These are phyloP conservation scores for Geum urbanum DNA, from an alignment of 306 rosid species.

Conservation along the genomic window DNA sequence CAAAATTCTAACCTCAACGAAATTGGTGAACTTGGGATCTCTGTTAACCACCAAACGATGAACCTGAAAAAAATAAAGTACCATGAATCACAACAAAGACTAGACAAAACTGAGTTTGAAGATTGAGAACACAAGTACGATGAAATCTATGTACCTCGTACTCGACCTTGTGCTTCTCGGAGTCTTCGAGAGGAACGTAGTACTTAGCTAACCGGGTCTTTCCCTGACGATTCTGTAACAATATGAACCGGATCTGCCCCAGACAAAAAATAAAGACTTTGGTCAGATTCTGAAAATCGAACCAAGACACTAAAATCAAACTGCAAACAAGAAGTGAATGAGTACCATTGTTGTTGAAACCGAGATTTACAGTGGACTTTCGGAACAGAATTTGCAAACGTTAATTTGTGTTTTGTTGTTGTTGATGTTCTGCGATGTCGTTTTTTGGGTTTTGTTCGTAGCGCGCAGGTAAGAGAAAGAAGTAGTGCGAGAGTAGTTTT, in stretches of 20 bases:
- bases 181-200: conserved; percentile 95
- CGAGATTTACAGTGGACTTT: background rate
- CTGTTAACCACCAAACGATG: conserved; percentile 97
- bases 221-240: conserved; percentile 88
- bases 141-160: conserved; percentile 59
- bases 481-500: background rate
- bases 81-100: background rate
- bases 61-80: conserved; percentile 45
- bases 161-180: conserved; percentile 97
- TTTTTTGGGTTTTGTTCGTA: background rate
- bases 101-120: background rate
- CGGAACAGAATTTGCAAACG: background rate
- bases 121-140: background rate
- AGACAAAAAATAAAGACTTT: background rate
- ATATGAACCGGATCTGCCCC: conserved; percentile 93
- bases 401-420: too few species aligned
- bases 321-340: too few species aligned
- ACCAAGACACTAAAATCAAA: background rate
- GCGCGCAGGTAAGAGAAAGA: background rate
- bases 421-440: background rate
- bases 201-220: conserved; percentile 90
- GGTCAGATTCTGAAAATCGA: background rate
- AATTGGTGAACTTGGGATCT: conserved; percentile 94
- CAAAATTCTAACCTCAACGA: conserved; percentile 65
- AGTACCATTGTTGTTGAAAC: conserved; percentile 16